Base-by-base conservation (phyloP, 2,329 filamentous ascomycete genomes). In the Pestalotiopsis sp. region DNA sequence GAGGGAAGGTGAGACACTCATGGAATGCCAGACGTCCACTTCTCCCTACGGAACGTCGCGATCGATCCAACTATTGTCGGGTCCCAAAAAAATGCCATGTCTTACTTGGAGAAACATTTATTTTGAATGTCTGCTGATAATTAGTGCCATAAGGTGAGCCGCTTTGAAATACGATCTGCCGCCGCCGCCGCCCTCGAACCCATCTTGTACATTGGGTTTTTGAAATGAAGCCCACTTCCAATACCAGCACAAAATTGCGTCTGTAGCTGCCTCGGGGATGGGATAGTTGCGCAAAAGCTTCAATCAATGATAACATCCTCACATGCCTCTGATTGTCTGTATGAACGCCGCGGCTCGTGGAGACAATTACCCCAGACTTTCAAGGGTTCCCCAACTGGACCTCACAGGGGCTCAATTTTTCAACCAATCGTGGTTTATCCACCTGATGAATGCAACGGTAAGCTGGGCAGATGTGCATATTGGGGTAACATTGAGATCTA, bases 311-410 rank as follows among this genome's bases (percentile, higher is more conserved):
- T 22, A 58, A 22, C 22, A 48, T 65, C 48, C 62, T 65, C 62
- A 65, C 62, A 65, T 65, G 62, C 62, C 52, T 22, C 62, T 11
- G 62, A 38, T 17, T 4, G 10, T 35, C 44, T 3, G 30, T 9
- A 55, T 22, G 44, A 65, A 55, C 62, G 14, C 62, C 62, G 62
- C 62, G 62, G 62, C 48, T 30, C 24, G 24, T 44, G 56, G 62
- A 24, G 48, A 20, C 17, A 35, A 14, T 64, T 48, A 55, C 62
- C 62, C 62, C 40, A 56, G 62, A 26, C 56, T 35, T 22, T 22
- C 44, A 57, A 44, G 62, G 62, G 62, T 56, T 55, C 62, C 62
- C 40, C 40, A 56, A 56, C 13, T 26, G 35, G 6, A 39, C 14
- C 62, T 35, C 22, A 11, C 20, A 22, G 40, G 30, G 3, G 11